Percentiles rank a stretch among this genome's conserved stretches.
Evolutionary conservation across 805 yeast genomes (phyloP).

Genomic region (Saccharomyces mikatae): DNA sequence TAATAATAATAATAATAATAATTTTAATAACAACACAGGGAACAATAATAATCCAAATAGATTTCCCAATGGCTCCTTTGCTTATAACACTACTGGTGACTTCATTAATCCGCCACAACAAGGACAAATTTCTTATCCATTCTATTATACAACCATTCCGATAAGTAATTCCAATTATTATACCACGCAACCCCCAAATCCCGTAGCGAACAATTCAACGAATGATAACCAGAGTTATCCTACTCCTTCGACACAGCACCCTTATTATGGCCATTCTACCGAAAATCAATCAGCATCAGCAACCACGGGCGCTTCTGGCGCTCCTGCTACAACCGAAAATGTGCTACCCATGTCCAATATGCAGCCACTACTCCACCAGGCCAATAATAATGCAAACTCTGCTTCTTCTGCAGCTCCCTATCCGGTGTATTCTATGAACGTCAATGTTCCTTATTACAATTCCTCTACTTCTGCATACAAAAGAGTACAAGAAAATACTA

Average conservation of each 20-base stretch:
- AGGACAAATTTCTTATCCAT: background rate
- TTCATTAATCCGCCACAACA: background rate
- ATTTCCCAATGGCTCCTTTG: background rate
- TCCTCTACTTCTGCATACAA: background rate
- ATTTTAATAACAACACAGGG: background rate
- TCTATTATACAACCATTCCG: background rate
- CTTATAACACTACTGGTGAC: background rate
- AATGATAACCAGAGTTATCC: background rate
- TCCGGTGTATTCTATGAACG: constrained; percentile 7
- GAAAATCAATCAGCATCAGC: background rate
- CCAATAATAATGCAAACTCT: background rate
- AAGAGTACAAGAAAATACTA: background rate
- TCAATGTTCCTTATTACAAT: constrained; percentile 9
- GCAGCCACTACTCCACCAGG: background rate
- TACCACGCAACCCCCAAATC: background rate
- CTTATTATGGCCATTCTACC: background rate
- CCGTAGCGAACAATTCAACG: background rate
- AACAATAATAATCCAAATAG: background rate
- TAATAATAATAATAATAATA: constrained; percentile 2
- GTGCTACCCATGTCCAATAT: background rate
- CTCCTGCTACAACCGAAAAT: background rate
- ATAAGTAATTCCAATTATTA: background rate
- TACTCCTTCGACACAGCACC: background rate
- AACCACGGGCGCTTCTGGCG: background rate
- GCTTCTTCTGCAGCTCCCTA: constrained; percentile 2